Percentiles rank a stretch among this genome's conserved stretches.
phyloP scores from a whole-genome alignment of 768 basidiomycete genomes.

The Kondoa subrosea region DNA sequence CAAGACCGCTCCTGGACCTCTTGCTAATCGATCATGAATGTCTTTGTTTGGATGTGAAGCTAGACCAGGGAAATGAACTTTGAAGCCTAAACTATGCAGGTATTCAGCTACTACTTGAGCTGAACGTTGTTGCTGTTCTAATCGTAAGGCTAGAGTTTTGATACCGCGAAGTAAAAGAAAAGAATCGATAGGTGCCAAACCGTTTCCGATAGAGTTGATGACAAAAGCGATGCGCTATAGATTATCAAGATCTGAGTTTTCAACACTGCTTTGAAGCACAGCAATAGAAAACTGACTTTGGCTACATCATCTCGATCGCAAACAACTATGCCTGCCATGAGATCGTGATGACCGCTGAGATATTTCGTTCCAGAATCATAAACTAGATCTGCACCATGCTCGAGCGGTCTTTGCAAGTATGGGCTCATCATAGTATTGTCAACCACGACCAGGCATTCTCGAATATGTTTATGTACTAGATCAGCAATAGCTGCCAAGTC shows the following conservation, averaged over 20 bases:
- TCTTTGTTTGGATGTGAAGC: constrained; percentile 62
- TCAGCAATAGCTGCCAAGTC: constrained; percentile 70
- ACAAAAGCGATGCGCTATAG: constrained; percentile 66
- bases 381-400: constrained; percentile 89
- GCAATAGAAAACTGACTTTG: constrained; percentile 42
- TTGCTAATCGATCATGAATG: constrained; percentile 76
- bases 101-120: constrained; percentile 71
- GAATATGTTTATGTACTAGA: constrained; percentile 64
- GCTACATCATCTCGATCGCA: constrained; percentile 82
- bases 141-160: constrained; percentile 88
- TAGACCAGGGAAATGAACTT: constrained; percentile 82
- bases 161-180: constrained; percentile 89
- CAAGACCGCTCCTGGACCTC: constrained; percentile 80
- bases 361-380: constrained; percentile 98
- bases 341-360: constrained; percentile 90
- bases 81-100: constrained; percentile 67
- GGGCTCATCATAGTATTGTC: constrained; percentile 99
- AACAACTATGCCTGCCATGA: constrained; percentile 91
- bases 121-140: constrained; percentile 80
- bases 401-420: constrained; percentile 82
- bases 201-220: constrained; percentile 87
- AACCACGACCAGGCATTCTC: constrained; percentile 66
- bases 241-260: background rate
- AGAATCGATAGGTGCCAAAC: constrained; percentile 81
- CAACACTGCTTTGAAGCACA: too few species aligned